phyloP scores from a whole-genome alignment of 129 eudicot species.

The Helianthus tuberosus region DNA sequence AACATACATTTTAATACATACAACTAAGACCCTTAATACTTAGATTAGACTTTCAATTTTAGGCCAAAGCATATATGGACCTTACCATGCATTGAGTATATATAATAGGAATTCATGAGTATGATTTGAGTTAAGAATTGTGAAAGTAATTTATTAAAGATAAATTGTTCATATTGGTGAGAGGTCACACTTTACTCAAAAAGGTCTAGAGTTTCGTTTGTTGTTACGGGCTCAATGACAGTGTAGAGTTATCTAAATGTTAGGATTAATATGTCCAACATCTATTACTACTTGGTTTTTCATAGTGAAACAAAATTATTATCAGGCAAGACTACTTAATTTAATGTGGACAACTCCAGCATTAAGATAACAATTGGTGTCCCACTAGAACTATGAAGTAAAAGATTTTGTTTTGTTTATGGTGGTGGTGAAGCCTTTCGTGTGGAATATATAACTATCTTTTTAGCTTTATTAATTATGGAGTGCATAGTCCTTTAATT shows the following conservation, averaged over 20 bases:
- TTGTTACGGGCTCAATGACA: background rate
- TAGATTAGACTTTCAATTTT: too few species aligned
- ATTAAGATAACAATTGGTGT: background rate
- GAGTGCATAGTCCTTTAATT: conserved; percentile 30
- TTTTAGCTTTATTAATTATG: conserved; percentile 27
- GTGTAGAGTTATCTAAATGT: background rate
- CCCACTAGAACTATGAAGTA: background rate
- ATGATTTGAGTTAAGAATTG: too few species aligned
- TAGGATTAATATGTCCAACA: too few species aligned
- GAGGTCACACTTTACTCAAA: too few species aligned
- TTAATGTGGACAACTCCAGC: background rate
- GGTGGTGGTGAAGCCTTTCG: background rate
- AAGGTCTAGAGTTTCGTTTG: too few species aligned
- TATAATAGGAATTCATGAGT: too few species aligned
- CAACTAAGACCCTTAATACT: too few species aligned
- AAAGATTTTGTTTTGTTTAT: background rate
- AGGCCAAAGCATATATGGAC: too few species aligned
- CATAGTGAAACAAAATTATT: background rate
- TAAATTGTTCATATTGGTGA: too few species aligned
- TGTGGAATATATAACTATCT: conserved; percentile 22
- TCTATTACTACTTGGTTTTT: background rate
- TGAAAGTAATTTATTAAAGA: too few species aligned
- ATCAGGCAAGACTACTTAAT: background rate
- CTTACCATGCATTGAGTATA: too few species aligned
- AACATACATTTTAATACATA: too few species aligned